These are phyloP conservation scores for Beauveria scarabaeidicola DNA, from an alignment of 2,329 filamentous ascomycete genomes.

Conservation along the genomic window DNA sequence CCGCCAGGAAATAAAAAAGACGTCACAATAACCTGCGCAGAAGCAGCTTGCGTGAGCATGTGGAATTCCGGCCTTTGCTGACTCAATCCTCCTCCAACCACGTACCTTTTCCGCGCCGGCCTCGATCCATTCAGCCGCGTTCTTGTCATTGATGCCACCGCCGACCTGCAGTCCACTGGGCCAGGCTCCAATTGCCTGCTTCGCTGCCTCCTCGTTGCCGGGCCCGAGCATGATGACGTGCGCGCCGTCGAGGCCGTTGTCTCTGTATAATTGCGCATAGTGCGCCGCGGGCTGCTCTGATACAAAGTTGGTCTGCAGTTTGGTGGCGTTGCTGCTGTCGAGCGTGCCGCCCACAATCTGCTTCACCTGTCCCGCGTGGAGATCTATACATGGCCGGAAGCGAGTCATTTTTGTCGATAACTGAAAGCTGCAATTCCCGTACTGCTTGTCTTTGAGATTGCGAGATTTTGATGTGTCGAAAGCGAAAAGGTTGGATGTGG, in stretches of 20 bases:
- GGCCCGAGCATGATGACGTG: constrained; percentile 97
- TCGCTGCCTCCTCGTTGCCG: constrained; percentile 73
- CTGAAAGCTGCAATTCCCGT: not conserved
- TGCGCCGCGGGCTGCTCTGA: constrained; percentile 73
- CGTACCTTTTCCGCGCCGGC: constrained; percentile 79
- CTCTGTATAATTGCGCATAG: constrained; percentile 74
- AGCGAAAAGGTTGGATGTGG: constrained; percentile 1
- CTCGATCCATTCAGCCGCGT: constrained; percentile 80
- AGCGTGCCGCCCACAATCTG: constrained; percentile 96
- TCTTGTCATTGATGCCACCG: constrained; percentile 82
- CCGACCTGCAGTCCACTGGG: constrained; percentile 76
- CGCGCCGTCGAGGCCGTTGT: constrained; percentile 64
- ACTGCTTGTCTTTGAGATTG: not conserved
- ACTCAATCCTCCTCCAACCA: not conserved
- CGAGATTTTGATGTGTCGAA: constrained; percentile 1
- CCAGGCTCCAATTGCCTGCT: constrained; percentile 71
- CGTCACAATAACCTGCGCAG: constrained; percentile 82
- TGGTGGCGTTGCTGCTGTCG: constrained; percentile 48
- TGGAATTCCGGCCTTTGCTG: not conserved
- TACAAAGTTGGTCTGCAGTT: constrained; percentile 85
- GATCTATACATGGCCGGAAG: constrained; percentile 93
- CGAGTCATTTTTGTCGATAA: constrained; percentile 59
- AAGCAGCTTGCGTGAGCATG: constrained; percentile 1
- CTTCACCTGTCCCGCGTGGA: constrained; percentile 95
- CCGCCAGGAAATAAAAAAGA: constrained; percentile 86